Base-by-base conservation (phyloP, 2,329 filamentous ascomycete species). In the Penicillium italicum region DNA sequence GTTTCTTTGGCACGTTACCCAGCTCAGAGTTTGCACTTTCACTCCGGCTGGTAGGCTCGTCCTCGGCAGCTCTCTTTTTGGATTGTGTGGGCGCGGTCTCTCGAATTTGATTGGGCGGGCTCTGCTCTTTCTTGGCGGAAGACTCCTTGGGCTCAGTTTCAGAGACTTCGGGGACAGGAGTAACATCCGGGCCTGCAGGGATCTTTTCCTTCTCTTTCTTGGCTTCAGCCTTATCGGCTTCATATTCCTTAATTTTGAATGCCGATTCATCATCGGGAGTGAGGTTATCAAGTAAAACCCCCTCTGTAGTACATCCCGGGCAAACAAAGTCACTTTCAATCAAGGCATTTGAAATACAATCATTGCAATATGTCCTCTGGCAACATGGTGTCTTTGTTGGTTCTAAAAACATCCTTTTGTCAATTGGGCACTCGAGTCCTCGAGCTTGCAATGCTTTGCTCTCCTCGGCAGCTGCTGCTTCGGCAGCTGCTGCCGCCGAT, bases 381-480 rank as follows among this genome's bases (percentile, higher is more conserved):
- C 94, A 99, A 84, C 94, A 99, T 65, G 94, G 93, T 72, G 94
- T 97, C 85, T 96, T 96, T 83, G 95, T 94, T 83, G 94, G 93
- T 75, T 97, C 91, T 86, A 95, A 87, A 79, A 97, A 97, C 84
- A 96, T 88, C 77, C 90, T 92, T 79, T 95, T 95, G 85, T 97
- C 94, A 82, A 97, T 89, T 63, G 91, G 84, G 81, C 94, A 99
- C 76, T 94, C 88, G 72, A 99, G 80, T 64, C 93, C 93, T 69
- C 85, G 87, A 74, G 94, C 89, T 77, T 91, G 88, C 67, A 96
- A 79, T 73, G 93, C 91, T 79, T 94, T 92, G 78, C 90, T 89
- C 70, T 86, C 90, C 65, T 87, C 83, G 62, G 85, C 84, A 50
- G 86, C 85, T 57, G 85, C 87, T 72, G 93, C 90, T 74, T 91